Evolutionary conservation across 2,329 filamentous ascomycete species (phyloP).

Genomic region (Diplodia mutila): DNA sequence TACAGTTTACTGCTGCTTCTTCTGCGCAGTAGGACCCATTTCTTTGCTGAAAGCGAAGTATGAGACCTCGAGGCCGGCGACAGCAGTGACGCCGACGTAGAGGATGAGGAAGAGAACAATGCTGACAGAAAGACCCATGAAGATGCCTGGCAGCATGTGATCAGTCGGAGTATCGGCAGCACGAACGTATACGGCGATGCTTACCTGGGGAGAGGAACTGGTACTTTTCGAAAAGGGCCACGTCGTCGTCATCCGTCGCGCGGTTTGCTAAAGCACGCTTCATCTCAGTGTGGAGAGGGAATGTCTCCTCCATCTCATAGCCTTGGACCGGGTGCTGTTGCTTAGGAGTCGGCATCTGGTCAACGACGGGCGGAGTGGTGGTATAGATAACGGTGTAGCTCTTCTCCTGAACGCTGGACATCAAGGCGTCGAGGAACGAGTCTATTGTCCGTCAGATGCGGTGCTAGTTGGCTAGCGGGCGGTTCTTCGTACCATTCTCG

Average conservation of each 20-base stretch:
- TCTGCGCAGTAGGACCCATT: conserved; percentile 84
- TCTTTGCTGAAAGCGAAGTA: conserved; percentile 98
- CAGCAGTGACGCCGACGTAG: conserved; percentile 74
- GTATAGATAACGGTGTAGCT: conserved; percentile 78
- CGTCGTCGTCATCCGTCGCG: conserved; percentile 32
- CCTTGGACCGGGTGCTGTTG: conserved; percentile 27
- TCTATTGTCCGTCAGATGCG: conserved; percentile 26
- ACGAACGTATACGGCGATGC: conserved; percentile 33
- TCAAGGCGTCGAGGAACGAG: conserved; percentile 50
- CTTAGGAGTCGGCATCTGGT: conserved; percentile 27
- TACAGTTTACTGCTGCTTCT: conserved; percentile 67
- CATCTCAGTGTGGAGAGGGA: conserved; percentile 71
- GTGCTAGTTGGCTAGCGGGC: not conserved
- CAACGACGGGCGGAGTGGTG: conserved; percentile 58
- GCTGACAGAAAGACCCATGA: conserved; percentile 77
- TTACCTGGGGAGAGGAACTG: conserved; percentile 89
- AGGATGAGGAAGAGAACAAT: conserved; percentile 77
- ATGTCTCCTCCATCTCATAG: conserved; percentile 69
- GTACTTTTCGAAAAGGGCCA: conserved; percentile 81
- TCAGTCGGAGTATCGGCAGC: not conserved
- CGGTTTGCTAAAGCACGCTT: conserved; percentile 64
- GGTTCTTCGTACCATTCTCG: conserved; percentile 38
- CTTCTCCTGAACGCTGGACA: conserved; percentile 51
- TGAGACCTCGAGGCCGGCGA: conserved; percentile 81
- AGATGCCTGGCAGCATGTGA: conserved; percentile 65